Percentiles rank a stretch among this genome's conserved stretches.
phyloP scores from a whole-genome alignment of 2,329 filamentous ascomycete species.

The Trichophyton rubrum region DNA sequence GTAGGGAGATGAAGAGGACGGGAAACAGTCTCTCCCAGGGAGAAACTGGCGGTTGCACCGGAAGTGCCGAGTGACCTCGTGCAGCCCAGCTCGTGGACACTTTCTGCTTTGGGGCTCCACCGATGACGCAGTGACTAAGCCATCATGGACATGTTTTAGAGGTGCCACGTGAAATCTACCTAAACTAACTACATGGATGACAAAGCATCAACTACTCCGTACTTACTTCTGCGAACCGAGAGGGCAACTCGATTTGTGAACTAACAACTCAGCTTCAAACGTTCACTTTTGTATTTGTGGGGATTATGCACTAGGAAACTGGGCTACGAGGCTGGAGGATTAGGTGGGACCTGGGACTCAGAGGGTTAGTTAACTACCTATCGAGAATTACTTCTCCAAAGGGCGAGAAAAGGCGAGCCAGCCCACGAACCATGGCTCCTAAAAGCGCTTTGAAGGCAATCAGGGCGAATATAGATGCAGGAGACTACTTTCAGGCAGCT shows the following conservation, averaged over 20 bases:
- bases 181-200: too few species aligned
- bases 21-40: background rate
- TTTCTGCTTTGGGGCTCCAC: background rate
- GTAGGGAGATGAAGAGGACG: background rate
- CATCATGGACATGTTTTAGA: background rate
- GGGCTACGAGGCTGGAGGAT: too few species aligned
- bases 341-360: too few species aligned
- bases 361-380: too few species aligned
- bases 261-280: too few species aligned
- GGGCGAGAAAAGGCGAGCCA: background rate
- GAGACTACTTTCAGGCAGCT: slow-evolving; percentile 66
- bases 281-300: too few species aligned
- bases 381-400: too few species aligned
- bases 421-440: slow-evolving; percentile 25
- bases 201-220: too few species aligned
- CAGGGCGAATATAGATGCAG: slow-evolving; percentile 61
- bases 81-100: background rate
- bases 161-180: too few species aligned
- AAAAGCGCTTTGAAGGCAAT: slow-evolving; percentile 75
- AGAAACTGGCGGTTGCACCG: background rate
- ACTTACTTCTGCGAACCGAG: too few species aligned
- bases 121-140: background rate
- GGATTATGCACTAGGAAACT: too few species aligned
- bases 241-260: too few species aligned
- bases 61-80: background rate